A percentile compares a stretch with the other conserved stretches of the same genome.
Evolutionary conservation across 1,139 yeast species (phyloP).

Genomic region (Blastobotrys malaysiensis): DNA sequence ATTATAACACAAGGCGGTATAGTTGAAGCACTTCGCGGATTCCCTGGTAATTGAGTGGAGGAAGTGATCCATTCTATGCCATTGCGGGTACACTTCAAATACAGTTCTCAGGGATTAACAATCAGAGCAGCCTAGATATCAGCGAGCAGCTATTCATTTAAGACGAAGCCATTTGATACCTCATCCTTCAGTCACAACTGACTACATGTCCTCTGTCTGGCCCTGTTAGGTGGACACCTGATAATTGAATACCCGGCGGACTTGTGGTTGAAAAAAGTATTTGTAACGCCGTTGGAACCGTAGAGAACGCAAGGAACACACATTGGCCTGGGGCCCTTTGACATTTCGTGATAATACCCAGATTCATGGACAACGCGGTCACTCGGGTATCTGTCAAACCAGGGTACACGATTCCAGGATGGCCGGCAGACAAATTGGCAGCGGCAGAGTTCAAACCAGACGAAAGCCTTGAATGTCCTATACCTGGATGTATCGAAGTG

Average conservation of each 20-base stretch:
- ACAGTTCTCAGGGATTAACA: neutral
- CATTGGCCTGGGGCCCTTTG: neutral
- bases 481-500: slow-evolving; percentile 8
- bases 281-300: neutral
- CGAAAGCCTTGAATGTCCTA: slow-evolving; percentile 9
- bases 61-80: neutral
- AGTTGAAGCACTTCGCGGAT: neutral
- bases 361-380: neutral
- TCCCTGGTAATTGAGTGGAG: neutral
- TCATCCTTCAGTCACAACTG: neutral
- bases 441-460: slow-evolving; percentile 3
- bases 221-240: neutral
- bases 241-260: neutral
- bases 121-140: neutral
- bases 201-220: neutral
- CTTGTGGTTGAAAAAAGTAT: neutral
- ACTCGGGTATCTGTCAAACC: slow-evolving; percentile 4
- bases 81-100: neutral
- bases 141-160: neutral
- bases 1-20: neutral
- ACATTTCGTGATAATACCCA: neutral
- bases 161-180: neutral
- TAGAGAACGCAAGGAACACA: neutral
- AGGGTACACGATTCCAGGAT: slow-evolving; percentile 10
- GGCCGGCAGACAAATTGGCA: slow-evolving; percentile 8